Evolutionary conservation across 106 monocot genomes (phyloP).

Genomic region (Agapanthus africanus): DNA sequence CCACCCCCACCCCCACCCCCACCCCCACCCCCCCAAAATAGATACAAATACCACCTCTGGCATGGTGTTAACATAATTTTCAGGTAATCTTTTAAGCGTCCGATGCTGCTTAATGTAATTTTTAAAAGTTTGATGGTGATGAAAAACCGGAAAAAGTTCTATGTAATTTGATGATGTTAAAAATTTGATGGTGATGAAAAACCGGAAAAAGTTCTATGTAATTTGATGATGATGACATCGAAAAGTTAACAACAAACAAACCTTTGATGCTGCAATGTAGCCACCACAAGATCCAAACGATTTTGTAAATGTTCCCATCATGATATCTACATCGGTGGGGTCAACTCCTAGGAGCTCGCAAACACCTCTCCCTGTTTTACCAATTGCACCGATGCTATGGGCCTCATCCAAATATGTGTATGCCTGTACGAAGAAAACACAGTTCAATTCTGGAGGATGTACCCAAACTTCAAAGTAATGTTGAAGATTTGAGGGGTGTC

Average conservation of each 20-base stretch:
- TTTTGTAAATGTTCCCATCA: conserved; percentile 91
- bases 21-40: too few species aligned
- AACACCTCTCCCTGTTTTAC: conserved; percentile 67
- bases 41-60: too few species aligned
- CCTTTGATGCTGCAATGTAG: conserved; percentile 83
- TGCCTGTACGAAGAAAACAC: conserved; percentile 24
- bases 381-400: conserved; percentile 77
- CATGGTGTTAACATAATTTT: too few species aligned
- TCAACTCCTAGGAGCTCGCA: conserved; percentile 80
- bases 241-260: conserved; percentile 3
- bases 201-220: not conserved
- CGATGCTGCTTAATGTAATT: too few species aligned
- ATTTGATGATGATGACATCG: not conserved
- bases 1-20: too few species aligned
- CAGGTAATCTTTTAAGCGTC: too few species aligned
- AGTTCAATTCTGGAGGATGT: too few species aligned
- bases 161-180: not conserved
- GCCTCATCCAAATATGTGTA: conserved; percentile 83
- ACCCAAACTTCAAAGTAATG: too few species aligned
- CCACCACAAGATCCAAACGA: conserved; percentile 85
- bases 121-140: not conserved
- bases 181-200: not conserved
- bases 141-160: not conserved
- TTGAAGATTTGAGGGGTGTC: too few species aligned
- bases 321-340: conserved; percentile 69